Base-by-base conservation (phyloP, 2,329 filamentous ascomycete genomes). In the Calonectria honghensis region DNA sequence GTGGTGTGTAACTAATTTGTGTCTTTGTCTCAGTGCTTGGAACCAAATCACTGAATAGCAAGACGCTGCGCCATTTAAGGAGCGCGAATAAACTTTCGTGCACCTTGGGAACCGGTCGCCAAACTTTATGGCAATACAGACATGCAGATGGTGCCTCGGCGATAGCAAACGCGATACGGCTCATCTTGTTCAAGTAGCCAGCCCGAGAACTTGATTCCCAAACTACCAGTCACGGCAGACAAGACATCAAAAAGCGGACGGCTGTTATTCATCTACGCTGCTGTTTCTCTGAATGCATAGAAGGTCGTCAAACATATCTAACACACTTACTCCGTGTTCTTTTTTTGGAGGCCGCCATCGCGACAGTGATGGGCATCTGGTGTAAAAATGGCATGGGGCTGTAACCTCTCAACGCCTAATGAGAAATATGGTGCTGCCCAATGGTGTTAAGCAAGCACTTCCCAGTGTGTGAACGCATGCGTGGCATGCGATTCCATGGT, bases 401-500 rank as follows among this genome's bases (percentile, higher is more conserved):
- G 24, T 29, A 39, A 63, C 27, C 29, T 63, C 39, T 16, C 9
- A 41, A 39, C 10, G 14, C 39, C 57, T 18, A 18, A 48, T 48
- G 45, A 24, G 39, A 39, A 41, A 31, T 37, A 63, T 29, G n/a
- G 35, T 18, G 57, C 18, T 63, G 27, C 39, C 32, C 18, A 35
- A 24, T 29, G 48, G 59, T 13, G 29, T 51, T 65, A 48, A 29
- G 59, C 73, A 71, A 41, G 57, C 57, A 41, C 35, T 39, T 41
- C 57, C 27, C 57, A 63, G 37, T 24, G 57, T 37, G 37, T 63
- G 57, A 61, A 71, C 72, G 32, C 64, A 37, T 78, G 24, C 24
- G 52, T 63, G 71, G 72, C 71, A 70, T 70, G 67, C 37, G 37
- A 72, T 61, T 73, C 74, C 52, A 79, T 79, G 78, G 81, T 79